Evolutionary conservation across 345 rosid species (phyloP).

Genomic region (Eucalyptus albens): DNA sequence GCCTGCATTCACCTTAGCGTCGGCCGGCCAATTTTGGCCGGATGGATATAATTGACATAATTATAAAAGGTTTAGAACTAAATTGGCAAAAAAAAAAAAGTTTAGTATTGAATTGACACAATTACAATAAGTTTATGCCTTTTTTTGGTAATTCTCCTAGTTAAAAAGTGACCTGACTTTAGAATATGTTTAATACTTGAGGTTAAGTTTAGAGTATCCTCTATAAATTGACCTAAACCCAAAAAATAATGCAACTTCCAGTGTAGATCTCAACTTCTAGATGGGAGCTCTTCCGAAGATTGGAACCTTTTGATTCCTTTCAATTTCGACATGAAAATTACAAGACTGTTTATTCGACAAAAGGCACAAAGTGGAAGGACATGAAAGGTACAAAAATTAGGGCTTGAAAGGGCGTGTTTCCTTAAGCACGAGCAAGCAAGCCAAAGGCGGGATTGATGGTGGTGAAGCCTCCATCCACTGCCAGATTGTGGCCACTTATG

Average conservation of each 20-base stretch:
- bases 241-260: background rate
- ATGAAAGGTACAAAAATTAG: background rate
- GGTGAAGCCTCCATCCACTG: background rate
- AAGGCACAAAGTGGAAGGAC: background rate
- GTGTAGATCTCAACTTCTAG: background rate
- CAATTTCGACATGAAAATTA: background rate
- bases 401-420: background rate
- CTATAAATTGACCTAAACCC: background rate
- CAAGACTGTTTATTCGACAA: background rate
- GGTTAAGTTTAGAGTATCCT: background rate
- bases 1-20: too few relatives aligned
- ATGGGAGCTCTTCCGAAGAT: background rate
- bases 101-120: too few relatives aligned
- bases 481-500: slow-evolving; percentile 2
- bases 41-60: too few relatives aligned
- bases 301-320: background rate
- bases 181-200: background rate
- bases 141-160: too few relatives aligned
- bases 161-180: background rate
- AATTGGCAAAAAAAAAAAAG: too few relatives aligned
- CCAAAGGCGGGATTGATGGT: background rate
- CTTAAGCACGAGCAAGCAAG: background rate
- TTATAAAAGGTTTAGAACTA: too few relatives aligned
- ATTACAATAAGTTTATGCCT: too few relatives aligned
- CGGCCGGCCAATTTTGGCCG: too few relatives aligned